phyloP scores from a whole-genome alignment of 1,139 yeast genomes.

The Yamadazyma friedrichii region DNA sequence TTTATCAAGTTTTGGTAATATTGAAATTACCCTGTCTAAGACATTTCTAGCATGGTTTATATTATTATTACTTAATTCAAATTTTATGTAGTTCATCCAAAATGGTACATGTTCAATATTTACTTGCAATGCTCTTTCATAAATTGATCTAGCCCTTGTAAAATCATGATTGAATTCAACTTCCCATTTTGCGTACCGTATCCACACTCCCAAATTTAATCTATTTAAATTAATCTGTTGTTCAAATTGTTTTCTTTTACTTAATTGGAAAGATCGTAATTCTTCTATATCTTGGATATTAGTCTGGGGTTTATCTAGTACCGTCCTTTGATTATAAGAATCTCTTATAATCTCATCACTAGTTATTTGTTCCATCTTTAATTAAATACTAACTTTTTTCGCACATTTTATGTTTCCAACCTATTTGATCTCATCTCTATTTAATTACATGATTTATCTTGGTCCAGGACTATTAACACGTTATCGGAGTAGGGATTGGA shows the following conservation, averaged over 20 bases:
- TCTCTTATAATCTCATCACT: conserved; percentile 40
- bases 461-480: no score
- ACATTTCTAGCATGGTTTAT: conserved; percentile 88
- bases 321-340: conserved; percentile 29
- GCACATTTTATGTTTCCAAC: no score
- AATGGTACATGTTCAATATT: conserved; percentile 73
- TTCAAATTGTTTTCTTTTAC: conserved; percentile 81
- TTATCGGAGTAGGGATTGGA: no score
- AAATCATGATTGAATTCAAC: conserved; percentile 71
- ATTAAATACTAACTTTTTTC: neutral
- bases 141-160: conserved; percentile 74
- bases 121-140: conserved; percentile 84
- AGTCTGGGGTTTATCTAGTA: conserved; percentile 45
- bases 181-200: conserved; percentile 89
- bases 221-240: conserved; percentile 81
- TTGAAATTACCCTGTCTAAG: conserved; percentile 72
- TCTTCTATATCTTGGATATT: conserved; percentile 79
- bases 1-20: conserved; percentile 77
- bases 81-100: conserved; percentile 82
- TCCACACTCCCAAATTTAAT: conserved; percentile 84
- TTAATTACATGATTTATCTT: no score
- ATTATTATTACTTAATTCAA: conserved; percentile 70
- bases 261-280: conserved; percentile 67
- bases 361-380: conserved; percentile 20
- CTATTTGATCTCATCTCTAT: no score